Base-by-base conservation (phyloP, 2,329 filamentous ascomycete genomes). In the Fusarium globosum region DNA sequence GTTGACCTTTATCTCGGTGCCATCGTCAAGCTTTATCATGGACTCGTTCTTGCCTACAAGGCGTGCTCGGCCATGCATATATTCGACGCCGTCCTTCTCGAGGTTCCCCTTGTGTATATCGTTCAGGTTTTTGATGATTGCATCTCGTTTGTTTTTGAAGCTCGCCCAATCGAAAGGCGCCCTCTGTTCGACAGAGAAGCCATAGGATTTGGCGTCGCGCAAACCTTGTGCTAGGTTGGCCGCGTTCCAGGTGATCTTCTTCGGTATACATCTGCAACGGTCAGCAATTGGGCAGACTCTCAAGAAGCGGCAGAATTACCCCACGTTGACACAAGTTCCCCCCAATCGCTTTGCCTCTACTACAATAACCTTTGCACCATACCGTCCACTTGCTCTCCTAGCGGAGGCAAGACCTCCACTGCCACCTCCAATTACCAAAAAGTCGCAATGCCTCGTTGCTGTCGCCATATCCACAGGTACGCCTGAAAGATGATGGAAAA, bases 401-500 rank as follows among this genome's bases (percentile, higher is more conserved):
- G 48, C 48, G 7, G 48, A 20, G 4, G 48, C 48, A 23, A 51
- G 48, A 35, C 48, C 30, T 23, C 48, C 48, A 20, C 48, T 51
- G 2, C 30, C 48, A 35, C 48, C 30, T 51, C 48, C 48, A 23
- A 51, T 51, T 7, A 51, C 48, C 30, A 51, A 7, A 12, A 23
- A 23, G 30, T 51, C 48, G 48, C 48, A 51, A 6, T 51, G 4
- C 21, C 23, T 51, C 15, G n/a, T 35, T 23, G 6, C 3, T 10
- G 30, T 13, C 30, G 30, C n/a, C 48, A 51, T 51, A 14, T 18
- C 18, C 7, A 6, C 3, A 23, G 30, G 16, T 23, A 23, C n/a
- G n/a, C 0, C 2, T 16, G 20, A 33, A 4, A n/a, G 14, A 30
- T 10, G 9, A 14, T 12, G 4, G 33, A 6, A 13, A 2, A 33